Evolutionary conservation across 106 monocot genomes (phyloP), one percentile per base, ranked within the genome.

Genomic region (Vanilla planifolia): DNA sequence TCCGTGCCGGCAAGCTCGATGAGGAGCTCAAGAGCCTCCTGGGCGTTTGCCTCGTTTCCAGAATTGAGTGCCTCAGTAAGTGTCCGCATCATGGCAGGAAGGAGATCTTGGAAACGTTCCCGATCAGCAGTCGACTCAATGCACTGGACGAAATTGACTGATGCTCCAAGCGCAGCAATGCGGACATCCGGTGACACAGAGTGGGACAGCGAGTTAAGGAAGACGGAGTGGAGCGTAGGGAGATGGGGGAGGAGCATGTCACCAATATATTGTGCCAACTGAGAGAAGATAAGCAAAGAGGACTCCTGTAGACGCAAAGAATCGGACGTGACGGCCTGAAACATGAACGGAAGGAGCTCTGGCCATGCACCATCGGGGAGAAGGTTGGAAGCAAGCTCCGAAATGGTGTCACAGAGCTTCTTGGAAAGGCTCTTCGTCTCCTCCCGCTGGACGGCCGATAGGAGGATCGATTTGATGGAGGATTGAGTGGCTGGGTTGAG

Each of bases 291-390:
- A 28, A 98, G 60, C 3, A 98, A 71, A 4, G 88, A 51, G 1
- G 83, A 90, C 51, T 98, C 91, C 64, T 91, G 88, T 16, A 98
- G 79, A 14, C 63, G 64, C 4, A 76, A 45, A n/a, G 70, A 77
- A 2, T 75, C 67, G 7, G 84, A 67, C 0, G 81, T 76, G 50
- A 86, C 84, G 23, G 79, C 66, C 27, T 78, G 79, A 60, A 98
- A 98, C 70, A 98, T 77, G 73, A 91, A 98, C 0, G 96, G 91
- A 22, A 98, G 75, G 32, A 98, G 62, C 62, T 98, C 91, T 0
- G 96, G 88, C 96, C 91, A 98, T 20, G 73, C 81, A 43, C 66
- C 33, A 0, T 98, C 96, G 16, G 96, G 96, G 5, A 98, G 62
- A 5, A 98, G 73, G 7, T 45, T 36, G 11, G 81, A 71, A 0